Conservation (phyloP, 2,329 filamentous ascomycete genomes). For the Aspergillus udagawae region DNA sequence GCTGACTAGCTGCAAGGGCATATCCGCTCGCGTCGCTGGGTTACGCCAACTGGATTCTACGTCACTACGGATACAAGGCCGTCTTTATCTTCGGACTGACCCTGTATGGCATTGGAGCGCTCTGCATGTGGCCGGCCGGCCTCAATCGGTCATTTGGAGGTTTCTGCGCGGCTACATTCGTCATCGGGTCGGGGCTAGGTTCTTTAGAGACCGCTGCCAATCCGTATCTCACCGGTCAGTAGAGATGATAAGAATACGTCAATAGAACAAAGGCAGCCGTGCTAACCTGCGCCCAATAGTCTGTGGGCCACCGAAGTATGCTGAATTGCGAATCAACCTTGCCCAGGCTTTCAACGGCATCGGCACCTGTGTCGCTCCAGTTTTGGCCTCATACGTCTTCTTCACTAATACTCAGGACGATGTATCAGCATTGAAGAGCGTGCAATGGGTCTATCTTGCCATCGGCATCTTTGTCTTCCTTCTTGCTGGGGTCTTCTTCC, state of each 20-base stretch:
- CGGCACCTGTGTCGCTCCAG: conserved; percentile 68
- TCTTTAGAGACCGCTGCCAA: conserved; percentile 76
- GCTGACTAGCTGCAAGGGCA: conserved; percentile 32
- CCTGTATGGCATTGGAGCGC: conserved; percentile 67
- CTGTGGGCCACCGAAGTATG: conserved; percentile 70
- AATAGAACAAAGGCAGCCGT: conserved; percentile 26
- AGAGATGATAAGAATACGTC: neutral
- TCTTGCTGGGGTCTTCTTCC: conserved; percentile 63
- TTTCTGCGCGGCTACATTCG: conserved; percentile 67
- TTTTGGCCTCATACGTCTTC: conserved; percentile 69
- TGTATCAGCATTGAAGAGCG: conserved; percentile 57
- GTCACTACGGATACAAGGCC: conserved; percentile 71
- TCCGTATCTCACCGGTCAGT: conserved; percentile 62
- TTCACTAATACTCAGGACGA: conserved; percentile 61
- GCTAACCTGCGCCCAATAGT: conserved; percentile 40
- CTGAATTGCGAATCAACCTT: conserved; percentile 72
- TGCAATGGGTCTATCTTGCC: conserved; percentile 78
- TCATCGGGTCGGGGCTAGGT: conserved; percentile 69
- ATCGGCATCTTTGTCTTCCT: conserved; percentile 69
- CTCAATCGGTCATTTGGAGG: conserved; percentile 69
- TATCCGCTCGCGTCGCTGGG: conserved; percentile 53
- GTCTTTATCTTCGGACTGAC: conserved; percentile 72
- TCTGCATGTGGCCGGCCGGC: conserved; percentile 81
- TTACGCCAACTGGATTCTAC: conserved; percentile 58
- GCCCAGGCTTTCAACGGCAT: conserved; percentile 75